These are phyloP conservation scores for Dothideomycetes sp. DNA, from an alignment of 2,329 filamentous ascomycete species.

Conservation along the genomic window DNA sequence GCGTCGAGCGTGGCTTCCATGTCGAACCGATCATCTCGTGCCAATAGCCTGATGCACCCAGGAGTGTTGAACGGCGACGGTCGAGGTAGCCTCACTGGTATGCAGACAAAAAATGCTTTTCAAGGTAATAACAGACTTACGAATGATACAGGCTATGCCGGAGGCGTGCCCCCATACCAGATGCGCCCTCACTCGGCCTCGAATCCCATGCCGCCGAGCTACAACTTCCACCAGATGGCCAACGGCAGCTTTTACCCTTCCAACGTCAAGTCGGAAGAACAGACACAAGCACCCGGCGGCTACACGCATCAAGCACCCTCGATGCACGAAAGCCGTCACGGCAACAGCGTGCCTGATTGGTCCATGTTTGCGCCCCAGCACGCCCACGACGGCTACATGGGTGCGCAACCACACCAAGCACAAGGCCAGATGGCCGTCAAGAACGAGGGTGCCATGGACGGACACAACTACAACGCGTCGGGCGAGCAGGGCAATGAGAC, in stretches of 20 bases:
- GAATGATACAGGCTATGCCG: conserved; percentile 19
- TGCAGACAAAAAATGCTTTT: conserved; percentile 23
- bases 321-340: conserved; percentile 10
- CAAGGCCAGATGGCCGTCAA: conserved; percentile 35
- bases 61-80: conserved; percentile 19
- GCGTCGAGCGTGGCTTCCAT: conserved; percentile 32
- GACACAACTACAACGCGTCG: conserved; percentile 29
- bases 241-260: conserved; percentile 24
- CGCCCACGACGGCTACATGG: conserved; percentile 38
- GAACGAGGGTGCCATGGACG: conserved; percentile 34
- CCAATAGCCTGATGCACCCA: conserved; percentile 41
- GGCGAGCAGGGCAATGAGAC: conserved; percentile 35
- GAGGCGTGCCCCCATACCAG: conserved; percentile 25
- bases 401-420: conserved; percentile 13
- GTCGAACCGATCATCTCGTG: conserved; percentile 39
- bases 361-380: conserved; percentile 35
- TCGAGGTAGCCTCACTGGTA: conserved; percentile 15
- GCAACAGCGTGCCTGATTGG: conserved; percentile 32
- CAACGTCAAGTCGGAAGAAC: conserved; percentile 15
- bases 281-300: conserved; percentile 12
- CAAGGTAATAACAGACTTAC: conserved; percentile 23
- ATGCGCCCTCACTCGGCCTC: conserved; percentile 21
- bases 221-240: conserved; percentile 23
- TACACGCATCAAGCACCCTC: conserved; percentile 13
- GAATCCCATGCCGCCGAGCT: conserved; percentile 24